Base-by-base conservation (phyloP, 2,329 filamentous ascomycete species). In the Juglanconis sp. region DNA sequence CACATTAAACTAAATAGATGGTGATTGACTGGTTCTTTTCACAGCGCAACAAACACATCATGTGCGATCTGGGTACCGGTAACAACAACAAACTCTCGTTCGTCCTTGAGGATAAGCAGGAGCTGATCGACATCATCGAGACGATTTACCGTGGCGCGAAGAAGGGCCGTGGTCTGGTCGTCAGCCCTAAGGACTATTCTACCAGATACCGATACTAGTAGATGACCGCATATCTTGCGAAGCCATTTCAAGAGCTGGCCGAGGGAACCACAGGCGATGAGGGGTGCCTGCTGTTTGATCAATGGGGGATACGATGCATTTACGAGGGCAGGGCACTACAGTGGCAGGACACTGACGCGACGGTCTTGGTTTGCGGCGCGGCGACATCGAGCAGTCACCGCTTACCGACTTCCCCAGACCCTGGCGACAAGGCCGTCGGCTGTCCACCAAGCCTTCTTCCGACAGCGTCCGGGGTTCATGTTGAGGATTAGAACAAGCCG, bases 61-160 rank as follows among this genome's bases (percentile, higher is more conserved):
- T 96, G 90, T 92, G 90, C 74, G 94, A 98, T 84, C 92, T 97
- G 68, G 94, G 94, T 51, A 99, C 95, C 1, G 95, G 95, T 66
- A 96, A 99, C 78, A 99, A 99, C 76, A 99, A 99, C 75, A 98
- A 98, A 76, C 81, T 97, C 67, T 97, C 97, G 73, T 96, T 92
- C 88, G 91, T 96, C 52, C 80, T 96, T 56, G 93, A 98, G 76
- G 94, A 99, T 72, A 98, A 99, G 78, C 94, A 98, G 75, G 95
- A 99, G 79, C 81, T 99, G 70, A 96, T 99, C 70, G 95, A 99
- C 76, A 99, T 99, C 66, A 88, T 98, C 71, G 95, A 99, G 81
- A 97, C 93, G 4, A 93, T 99, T 63, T 99, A 98, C 74, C 88
- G 93, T 61, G 95, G 95, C n/a, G 95, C 95, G 36, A 98, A 96